Percentiles rank a stretch among this genome's conserved stretches.
Evolutionary conservation across 1,284 basidiomycete genomes (phyloP).

Genomic region (Paramarasmius palmivorus): DNA sequence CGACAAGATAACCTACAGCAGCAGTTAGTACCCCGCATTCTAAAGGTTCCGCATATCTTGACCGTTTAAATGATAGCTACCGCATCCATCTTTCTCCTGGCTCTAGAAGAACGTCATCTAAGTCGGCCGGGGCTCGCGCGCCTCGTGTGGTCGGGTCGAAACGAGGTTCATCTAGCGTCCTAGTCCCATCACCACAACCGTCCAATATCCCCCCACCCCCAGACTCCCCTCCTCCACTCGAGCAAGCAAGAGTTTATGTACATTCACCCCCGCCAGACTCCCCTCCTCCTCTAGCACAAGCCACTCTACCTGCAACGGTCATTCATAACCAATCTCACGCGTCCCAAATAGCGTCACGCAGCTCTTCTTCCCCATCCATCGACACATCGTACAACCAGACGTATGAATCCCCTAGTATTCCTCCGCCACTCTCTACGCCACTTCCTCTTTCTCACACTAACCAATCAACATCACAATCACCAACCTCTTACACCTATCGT

Average conservation of each 20-base stretch:
- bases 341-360: slow-evolving; percentile 23
- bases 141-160: slow-evolving; percentile 9
- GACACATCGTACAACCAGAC: slow-evolving; percentile 6
- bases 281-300: slow-evolving; percentile 31
- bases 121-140: slow-evolving; percentile 43
- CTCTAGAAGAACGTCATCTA: slow-evolving; percentile 61
- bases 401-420: slow-evolving; percentile 39
- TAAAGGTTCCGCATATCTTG: slow-evolving; percentile 13
- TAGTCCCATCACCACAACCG: slow-evolving; percentile 18
- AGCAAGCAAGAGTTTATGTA: slow-evolving; percentile 38
- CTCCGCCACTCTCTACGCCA: slow-evolving; percentile 46
- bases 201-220: slow-evolving; percentile 28
- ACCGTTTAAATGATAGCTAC: slow-evolving; percentile 47
- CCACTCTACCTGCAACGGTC: slow-evolving; percentile 26
- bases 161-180: slow-evolving; percentile 18
- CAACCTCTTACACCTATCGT: slow-evolving; percentile 33
- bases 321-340: neutral
- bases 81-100: slow-evolving; percentile 74
- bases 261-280: slow-evolving; percentile 34
- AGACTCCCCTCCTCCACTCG: slow-evolving; percentile 47
- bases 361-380: slow-evolving; percentile 21
- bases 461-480: slow-evolving; percentile 27
- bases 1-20: slow-evolving; percentile 82
- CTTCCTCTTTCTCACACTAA: slow-evolving; percentile 27
- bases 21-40: slow-evolving; percentile 57